Conservation (phyloP, 2,329 filamentous ascomycete genomes). For the Fusarium sp. region DNA sequence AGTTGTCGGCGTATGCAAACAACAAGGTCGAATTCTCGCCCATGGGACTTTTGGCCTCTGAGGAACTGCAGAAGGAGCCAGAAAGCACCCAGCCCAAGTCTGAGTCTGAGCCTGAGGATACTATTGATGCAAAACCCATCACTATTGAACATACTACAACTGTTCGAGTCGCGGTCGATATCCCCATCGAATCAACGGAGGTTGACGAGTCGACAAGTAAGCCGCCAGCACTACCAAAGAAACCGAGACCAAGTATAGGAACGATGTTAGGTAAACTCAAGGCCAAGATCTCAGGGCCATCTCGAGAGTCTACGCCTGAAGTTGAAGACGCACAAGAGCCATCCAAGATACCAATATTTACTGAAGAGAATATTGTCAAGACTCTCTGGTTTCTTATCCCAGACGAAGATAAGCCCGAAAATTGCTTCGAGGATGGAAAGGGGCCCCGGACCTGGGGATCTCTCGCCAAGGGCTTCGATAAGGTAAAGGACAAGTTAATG, state of each 20-base stretch:
- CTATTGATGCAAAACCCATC: not conserved
- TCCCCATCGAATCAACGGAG: not conserved
- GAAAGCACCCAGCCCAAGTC: not conserved
- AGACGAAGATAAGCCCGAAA: not conserved
- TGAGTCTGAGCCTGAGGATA: not conserved
- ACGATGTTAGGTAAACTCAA: not conserved
- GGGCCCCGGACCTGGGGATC: not conserved
- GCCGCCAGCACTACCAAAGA: not conserved
- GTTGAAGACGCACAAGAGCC: not conserved
- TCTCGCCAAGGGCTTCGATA: not conserved
- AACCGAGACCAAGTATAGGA: rapidly evolving
- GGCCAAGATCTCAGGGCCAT: not conserved
- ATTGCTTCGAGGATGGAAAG: not conserved
- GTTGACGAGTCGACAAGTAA: not conserved
- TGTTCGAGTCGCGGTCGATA: not conserved
- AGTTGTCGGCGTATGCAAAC: constrained; percentile 7
- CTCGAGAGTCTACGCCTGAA: constrained; percentile 15
- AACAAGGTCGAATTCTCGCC: constrained; percentile 17
- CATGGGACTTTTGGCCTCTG: not conserved
- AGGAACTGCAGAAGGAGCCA: not conserved
- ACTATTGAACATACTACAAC: not conserved
- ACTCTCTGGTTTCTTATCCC: constrained; percentile 16
- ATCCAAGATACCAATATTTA: too few species aligned
- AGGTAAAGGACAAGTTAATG: not conserved
- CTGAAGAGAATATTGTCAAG: not conserved